A percentile compares a stretch with the other conserved stretches of the same genome.
phyloP scores from a whole-genome alignment of 495 filamentous ascomycete genomes.

The Daldinia concentrica region DNA sequence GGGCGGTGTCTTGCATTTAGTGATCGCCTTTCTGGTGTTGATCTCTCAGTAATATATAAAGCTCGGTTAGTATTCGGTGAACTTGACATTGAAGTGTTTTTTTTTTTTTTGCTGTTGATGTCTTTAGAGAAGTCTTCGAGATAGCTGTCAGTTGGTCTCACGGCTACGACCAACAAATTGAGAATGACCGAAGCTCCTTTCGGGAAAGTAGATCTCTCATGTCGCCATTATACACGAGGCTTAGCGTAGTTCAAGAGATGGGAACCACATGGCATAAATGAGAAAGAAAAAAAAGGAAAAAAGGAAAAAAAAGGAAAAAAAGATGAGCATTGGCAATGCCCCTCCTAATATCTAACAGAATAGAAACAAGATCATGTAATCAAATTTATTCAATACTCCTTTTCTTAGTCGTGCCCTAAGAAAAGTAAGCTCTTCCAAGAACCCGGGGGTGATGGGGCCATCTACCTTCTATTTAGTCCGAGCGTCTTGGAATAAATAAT shows the following conservation, averaged over 20 bases:
- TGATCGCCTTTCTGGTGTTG: too few relatives aligned
- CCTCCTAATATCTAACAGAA: slow-evolving; percentile 3
- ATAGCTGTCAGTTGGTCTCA: too few relatives aligned
- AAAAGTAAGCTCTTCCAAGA: slow-evolving; percentile 38
- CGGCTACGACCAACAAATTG: too few relatives aligned
- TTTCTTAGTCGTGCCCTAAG: slow-evolving; percentile 9
- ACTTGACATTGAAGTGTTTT: too few relatives aligned
- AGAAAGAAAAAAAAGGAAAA: too few relatives aligned
- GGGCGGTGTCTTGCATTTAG: neutral
- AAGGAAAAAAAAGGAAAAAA: too few relatives aligned
- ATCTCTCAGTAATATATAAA: too few relatives aligned
- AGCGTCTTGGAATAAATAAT: slow-evolving; percentile 10
- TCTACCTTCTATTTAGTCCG: slow-evolving; percentile 19
- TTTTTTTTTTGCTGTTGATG: too few relatives aligned
- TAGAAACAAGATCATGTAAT: slow-evolving; percentile 9
- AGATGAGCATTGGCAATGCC: slow-evolving; percentile 5
- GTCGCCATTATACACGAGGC: slow-evolving; percentile 15
- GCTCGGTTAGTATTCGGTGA: too few relatives aligned
- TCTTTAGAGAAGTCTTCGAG: too few relatives aligned
- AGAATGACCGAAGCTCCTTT: slow-evolving; percentile 10
- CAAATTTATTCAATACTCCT: neutral
- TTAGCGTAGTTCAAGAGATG: slow-evolving; percentile 16
- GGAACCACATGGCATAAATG: slow-evolving; percentile 29
- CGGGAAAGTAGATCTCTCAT: slow-evolving; percentile 12
- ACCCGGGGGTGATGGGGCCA: slow-evolving; percentile 21